Conservation (phyloP, 2,329 filamentous ascomycete genomes). For the Neonectria ditissima region DNA sequence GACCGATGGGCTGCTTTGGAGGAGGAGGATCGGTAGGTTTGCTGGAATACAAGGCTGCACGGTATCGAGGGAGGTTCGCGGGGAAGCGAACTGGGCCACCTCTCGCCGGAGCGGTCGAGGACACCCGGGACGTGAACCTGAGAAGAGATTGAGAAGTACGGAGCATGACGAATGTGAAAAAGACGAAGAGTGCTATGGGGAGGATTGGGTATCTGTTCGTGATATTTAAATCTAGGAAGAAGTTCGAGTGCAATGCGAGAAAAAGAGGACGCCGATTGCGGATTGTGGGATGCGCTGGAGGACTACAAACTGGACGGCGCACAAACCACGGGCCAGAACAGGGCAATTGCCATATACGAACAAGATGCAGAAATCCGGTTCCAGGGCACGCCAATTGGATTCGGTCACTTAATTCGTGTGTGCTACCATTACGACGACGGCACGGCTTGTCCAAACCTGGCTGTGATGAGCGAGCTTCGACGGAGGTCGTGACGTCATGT, state of each 20-base stretch:
- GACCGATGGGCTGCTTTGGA: constrained; percentile 57
- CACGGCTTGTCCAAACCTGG: constrained; percentile 26
- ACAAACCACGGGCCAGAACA: too few relatives aligned
- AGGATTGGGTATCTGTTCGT: neutral
- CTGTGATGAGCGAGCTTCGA: constrained; percentile 26
- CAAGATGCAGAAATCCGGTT: constrained; percentile 13
- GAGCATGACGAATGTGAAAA: constrained; percentile 44
- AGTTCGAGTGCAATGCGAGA: neutral
- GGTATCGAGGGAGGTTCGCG: constrained; percentile 26
- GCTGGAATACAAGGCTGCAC: constrained; percentile 41
- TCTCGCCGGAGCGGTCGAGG: constrained; percentile 12
- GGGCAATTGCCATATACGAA: neutral
- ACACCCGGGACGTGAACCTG: constrained; percentile 36
- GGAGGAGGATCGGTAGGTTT: constrained; percentile 42
- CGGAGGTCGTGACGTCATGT: constrained; percentile 43
- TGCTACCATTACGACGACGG: constrained; percentile 38
- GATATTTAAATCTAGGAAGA: neutral
- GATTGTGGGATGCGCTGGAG: neutral
- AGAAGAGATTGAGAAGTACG: constrained; percentile 44
- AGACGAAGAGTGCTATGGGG: neutral
- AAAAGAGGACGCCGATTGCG: neutral
- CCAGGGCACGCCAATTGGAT: constrained; percentile 11
- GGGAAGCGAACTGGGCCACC: constrained; percentile 23
- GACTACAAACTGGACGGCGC: neutral
- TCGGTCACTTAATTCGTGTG: constrained; percentile 6